phyloP scores from a whole-genome alignment of 768 basidiomycete genomes.

The Auricularia cornea region DNA sequence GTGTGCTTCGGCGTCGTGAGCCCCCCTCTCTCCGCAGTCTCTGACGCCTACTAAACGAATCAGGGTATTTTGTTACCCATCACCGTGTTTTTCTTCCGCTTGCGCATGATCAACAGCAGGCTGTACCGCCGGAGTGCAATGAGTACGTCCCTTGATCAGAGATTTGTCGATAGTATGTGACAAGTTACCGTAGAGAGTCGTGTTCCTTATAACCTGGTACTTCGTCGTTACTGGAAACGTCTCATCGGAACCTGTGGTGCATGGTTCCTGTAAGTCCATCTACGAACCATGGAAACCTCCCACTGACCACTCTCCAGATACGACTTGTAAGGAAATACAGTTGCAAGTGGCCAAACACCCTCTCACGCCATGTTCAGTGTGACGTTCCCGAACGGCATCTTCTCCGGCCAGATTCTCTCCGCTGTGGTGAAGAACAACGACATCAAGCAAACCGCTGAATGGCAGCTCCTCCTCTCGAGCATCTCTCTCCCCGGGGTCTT shows the following conservation, averaged over 20 bases:
- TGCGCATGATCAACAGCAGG: conserved; percentile 61
- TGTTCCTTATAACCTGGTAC: conserved; percentile 53
- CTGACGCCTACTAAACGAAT: not conserved
- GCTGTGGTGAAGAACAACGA: conserved; percentile 49
- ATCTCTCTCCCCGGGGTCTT: conserved; percentile 58
- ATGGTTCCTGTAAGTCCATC: conserved; percentile 35
- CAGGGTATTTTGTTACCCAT: conserved; percentile 50
- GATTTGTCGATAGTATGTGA: not conserved
- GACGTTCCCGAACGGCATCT: conserved; percentile 66
- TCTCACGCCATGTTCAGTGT: conserved; percentile 19
- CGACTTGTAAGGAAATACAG: not conserved
- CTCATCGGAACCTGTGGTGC: conserved; percentile 67
- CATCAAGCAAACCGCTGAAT: conserved; percentile 57
- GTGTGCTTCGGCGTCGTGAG: conserved; percentile 47
- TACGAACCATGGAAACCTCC: not conserved
- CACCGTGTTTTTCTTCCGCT: conserved; percentile 62
- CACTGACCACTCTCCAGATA: not conserved
- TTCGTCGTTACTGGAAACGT: conserved; percentile 58
- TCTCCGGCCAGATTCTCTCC: conserved; percentile 57
- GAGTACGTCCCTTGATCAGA: conserved; percentile 30
- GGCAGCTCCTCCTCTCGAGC: conserved; percentile 55
- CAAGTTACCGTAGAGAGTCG: conserved; percentile 23
- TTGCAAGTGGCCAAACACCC: not conserved
- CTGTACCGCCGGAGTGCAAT: conserved; percentile 60
- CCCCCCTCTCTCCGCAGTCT: not conserved